Evolutionary conservation across 495 filamentous ascomycete species (phyloP), one percentile per base, ranked within the genome.

Genomic region (Penicillium lagena): DNA sequence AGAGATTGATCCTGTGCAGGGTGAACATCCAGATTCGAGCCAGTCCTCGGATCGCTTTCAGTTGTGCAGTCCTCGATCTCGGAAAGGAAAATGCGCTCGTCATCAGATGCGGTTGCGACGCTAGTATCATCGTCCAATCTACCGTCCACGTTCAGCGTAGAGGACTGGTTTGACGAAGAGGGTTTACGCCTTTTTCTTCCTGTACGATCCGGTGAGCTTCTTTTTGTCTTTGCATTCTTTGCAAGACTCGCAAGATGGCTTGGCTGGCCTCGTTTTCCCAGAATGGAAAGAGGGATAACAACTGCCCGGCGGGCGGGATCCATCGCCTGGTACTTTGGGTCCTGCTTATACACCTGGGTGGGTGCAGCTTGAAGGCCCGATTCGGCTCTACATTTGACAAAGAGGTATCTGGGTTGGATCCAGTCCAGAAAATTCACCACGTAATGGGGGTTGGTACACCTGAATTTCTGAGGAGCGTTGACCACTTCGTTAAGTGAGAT

Each of bases 361-460:
- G 32, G 32, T 22, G 22, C 22, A 22, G 22, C 4, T 22, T 22
- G 22, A 6, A 22, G 22, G 22, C 22, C 22, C 0, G 22, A 22
- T 22, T 22, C 32, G 32, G 32, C 32, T 34, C 32, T 34, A 10
- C 32, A 34, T 52, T 73, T 51, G 42, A 94, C 80, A 51, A 96
- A 90, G 3, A 97, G 71, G 62, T 95, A 97, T 45, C 91, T 75
- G 15, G 87, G 86, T 55, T 95, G 90, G 46, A 94, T 90, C 91
- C 91, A 97, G 50, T 94, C 85, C 11, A 85, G 66, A 30, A 88
- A 73, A 5, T 73, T 59, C 2, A 97, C 83, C 12, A 96, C 91
- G 29, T 85, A 81, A 59, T 82, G 77, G 0, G 83, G 85, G 0
- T 4, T 30, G 1, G 1, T 47, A 36, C 63, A 71, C 15, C 74